These are phyloP conservation scores for Meyerozyma elateridarum DNA, from an alignment of 1,139 yeast species.

Conservation along the genomic window DNA sequence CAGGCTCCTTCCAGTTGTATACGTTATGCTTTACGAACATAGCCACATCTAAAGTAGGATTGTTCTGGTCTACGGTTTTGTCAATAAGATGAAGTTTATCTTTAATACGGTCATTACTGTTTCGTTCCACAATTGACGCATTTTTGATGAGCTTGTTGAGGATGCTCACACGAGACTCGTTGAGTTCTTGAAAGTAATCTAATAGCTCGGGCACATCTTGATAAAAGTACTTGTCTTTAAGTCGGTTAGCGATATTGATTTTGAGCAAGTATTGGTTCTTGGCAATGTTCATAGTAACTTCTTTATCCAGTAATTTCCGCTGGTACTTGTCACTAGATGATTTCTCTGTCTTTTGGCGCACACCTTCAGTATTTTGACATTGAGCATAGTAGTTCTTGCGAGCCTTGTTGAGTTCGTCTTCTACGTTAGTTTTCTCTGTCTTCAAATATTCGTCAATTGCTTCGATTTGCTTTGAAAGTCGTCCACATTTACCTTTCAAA, in stretches of 20 bases:
- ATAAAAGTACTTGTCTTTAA: slow-evolving; percentile 87
- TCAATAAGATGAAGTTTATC: slow-evolving; percentile 52
- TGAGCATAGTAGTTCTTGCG: slow-evolving; percentile 74
- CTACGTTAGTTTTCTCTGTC: slow-evolving; percentile 53
- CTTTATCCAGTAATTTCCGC: slow-evolving; percentile 56
- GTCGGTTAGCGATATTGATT: slow-evolving; percentile 79
- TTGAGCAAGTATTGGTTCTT: slow-evolving; percentile 80
- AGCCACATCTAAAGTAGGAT: slow-evolving; percentile 71
- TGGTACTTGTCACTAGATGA: slow-evolving; percentile 55
- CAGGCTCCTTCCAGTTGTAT: slow-evolving; percentile 77
- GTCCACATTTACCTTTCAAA: slow-evolving; percentile 50
- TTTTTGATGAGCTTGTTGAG: slow-evolving; percentile 65
- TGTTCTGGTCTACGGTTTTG: slow-evolving; percentile 61
- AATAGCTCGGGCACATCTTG: slow-evolving; percentile 91
- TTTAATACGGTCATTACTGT: slow-evolving; percentile 48
- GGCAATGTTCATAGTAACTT: slow-evolving; percentile 76
- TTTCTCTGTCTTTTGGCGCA: slow-evolving; percentile 67
- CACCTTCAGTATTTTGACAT: slow-evolving; percentile 76
- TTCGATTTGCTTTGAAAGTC: slow-evolving; percentile 52
- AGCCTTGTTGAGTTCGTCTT: slow-evolving; percentile 63
- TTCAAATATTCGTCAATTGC: slow-evolving; percentile 55
- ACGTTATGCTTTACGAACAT: slow-evolving; percentile 91
- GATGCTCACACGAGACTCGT: slow-evolving; percentile 71
- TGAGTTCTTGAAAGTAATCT: slow-evolving; percentile 80
- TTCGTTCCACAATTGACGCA: slow-evolving; percentile 62